These are phyloP conservation scores for Aspergillus caelatus DNA, from an alignment of 2,329 filamentous ascomycete species.

Conservation along the genomic window DNA sequence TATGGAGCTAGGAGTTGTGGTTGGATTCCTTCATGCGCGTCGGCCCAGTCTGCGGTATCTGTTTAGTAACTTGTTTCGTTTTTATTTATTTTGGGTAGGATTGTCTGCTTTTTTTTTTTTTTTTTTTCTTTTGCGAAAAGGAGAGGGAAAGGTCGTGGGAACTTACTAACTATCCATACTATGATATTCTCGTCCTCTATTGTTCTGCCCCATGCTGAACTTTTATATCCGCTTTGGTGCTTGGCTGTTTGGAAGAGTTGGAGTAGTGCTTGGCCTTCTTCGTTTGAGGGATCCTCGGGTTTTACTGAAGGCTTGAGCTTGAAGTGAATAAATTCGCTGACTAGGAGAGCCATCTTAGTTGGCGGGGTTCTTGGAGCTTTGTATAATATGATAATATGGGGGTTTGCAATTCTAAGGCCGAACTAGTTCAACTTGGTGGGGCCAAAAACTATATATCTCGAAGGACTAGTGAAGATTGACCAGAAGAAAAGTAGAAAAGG, in stretches of 20 bases:
- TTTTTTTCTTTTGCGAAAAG: neutral
- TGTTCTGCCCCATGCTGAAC: slow-evolving; percentile 41
- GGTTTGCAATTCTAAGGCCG: too few species aligned
- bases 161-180: slow-evolving; percentile 43
- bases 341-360: slow-evolving; percentile 8
- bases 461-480: neutral
- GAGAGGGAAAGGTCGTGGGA: neutral
- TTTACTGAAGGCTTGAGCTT: slow-evolving; percentile 39
- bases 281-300: slow-evolving; percentile 40
- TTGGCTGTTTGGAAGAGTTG: slow-evolving; percentile 31
- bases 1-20: slow-evolving; percentile 25
- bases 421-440: neutral
- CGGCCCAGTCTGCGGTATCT: slow-evolving; percentile 34
- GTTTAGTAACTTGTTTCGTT: neutral
- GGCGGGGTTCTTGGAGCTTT: neutral
- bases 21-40: slow-evolving; percentile 30
- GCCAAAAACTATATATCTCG: neutral
- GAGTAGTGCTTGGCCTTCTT: slow-evolving; percentile 35
- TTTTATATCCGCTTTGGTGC: slow-evolving; percentile 37
- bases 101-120: neutral
- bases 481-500: too few species aligned
- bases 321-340: slow-evolving; percentile 43
- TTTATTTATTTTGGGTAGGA: neutral
- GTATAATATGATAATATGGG: neutral
- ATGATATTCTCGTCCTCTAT: slow-evolving; percentile 39